A percentile compares a stretch with the other conserved stretches of the same genome.
Evolutionary conservation across 2,329 filamentous ascomycete genomes (phyloP).

Genomic region (Botrytis byssoidea): DNA sequence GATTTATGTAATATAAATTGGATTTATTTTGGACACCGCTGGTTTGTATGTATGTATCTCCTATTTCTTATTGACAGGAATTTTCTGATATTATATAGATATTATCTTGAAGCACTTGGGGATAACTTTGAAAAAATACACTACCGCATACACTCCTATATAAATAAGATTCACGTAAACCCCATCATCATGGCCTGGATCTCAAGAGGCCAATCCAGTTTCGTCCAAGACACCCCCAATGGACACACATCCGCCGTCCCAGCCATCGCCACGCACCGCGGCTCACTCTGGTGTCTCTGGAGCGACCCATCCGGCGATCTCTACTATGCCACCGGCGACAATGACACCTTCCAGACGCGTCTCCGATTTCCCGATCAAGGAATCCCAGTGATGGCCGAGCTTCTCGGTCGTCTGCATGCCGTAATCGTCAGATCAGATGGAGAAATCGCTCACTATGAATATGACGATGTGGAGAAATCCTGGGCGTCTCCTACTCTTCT

Average conservation of each 20-base stretch:
- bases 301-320: slow-evolving; percentile 35
- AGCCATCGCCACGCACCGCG: slow-evolving; percentile 40
- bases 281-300: slow-evolving; percentile 43
- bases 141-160: too few species aligned
- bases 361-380: slow-evolving; percentile 37
- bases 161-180: neutral
- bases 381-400: slow-evolving; percentile 39
- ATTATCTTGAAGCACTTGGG: neutral
- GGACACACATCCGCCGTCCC: slow-evolving; percentile 40
- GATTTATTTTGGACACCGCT: neutral
- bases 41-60: neutral
- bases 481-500: slow-evolving; percentile 36
- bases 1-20: neutral
- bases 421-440: slow-evolving; percentile 37
- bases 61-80: neutral
- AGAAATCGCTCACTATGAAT: slow-evolving; percentile 39
- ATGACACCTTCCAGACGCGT: slow-evolving; percentile 36
- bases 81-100: neutral
- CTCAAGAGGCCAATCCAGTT: slow-evolving; percentile 38
- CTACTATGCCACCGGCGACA: slow-evolving; percentile 39
- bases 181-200: slow-evolving; percentile 34
- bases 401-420: slow-evolving; percentile 41
- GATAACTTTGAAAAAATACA: neutral
- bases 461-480: slow-evolving; percentile 36
- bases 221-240: slow-evolving; percentile 32